Evolutionary conservation across 805 yeast genomes (phyloP), one percentile per base, ranked within the genome.

Genomic region (Ogataea pilisensis): DNA sequence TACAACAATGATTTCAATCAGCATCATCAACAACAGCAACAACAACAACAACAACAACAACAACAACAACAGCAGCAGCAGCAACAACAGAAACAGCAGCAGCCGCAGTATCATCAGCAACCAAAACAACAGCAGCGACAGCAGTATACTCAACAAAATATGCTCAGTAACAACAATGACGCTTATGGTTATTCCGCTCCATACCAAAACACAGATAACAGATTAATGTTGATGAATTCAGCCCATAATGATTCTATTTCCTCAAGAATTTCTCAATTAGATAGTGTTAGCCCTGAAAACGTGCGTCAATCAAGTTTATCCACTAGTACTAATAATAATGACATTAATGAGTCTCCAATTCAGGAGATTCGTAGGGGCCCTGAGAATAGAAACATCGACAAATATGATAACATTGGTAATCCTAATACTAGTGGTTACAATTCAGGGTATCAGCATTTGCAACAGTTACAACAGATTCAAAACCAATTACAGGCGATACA

Each of bases 351-450:
- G 21, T 45, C 58, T 14, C 51, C 60, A 5, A 55, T 60, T 37
- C 61, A 54, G 45, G 64, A 57, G 41, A 60, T 60, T 33, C 53
- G 47, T 17, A 49, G 63, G 33, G 58, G 57, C 2, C 64, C 63
- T 4, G 63, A 59, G 36, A 59, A 50, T 38, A 43, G 60, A 44
- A 58, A 58, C 37, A 14, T 20, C 21, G 55, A 48, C 31, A 48
- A 39, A n/a, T 37, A 34, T 24, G 58, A 54, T 35, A 24, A 28
- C 11, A n/a, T 13, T 27, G 14, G 30, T 26, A 21, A 21, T 13
- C 11, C 27, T 17, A 30, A 17, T 13, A 12, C 2, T 19, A n/a
- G 14, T 18, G 24, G 11, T 7, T 6, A 19, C 18, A 11, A 31
- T 25, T 32, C 13, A 25, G 11, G 25, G 8, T 19, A 17, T 4